A percentile compares a stretch with the other conserved stretches of the same genome.
Conservation (phyloP, 495 filamentous ascomycete species). For the Hypomontagnella monticulosa region DNA sequence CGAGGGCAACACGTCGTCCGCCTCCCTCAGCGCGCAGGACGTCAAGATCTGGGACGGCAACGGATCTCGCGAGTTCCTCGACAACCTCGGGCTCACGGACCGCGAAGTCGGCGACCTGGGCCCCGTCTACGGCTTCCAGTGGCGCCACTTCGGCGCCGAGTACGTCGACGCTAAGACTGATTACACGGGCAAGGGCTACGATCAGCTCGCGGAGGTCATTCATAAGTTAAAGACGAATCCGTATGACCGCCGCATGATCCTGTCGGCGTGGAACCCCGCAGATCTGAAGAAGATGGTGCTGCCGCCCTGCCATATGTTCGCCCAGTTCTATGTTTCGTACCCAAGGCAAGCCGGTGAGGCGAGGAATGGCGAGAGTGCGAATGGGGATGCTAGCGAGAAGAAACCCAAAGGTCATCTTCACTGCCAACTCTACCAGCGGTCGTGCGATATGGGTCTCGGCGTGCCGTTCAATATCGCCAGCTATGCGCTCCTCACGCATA, state of each 20-base stretch:
- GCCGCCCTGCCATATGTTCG: conserved; percentile 98
- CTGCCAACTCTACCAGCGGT: conserved; percentile 91
- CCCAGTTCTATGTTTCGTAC: conserved; percentile 95
- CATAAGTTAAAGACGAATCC: conserved; percentile 82
- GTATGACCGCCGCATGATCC: conserved; percentile 87
- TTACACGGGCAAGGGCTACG: conserved; percentile 88
- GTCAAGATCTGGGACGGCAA: conserved; percentile 99
- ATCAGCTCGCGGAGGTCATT: conserved; percentile 89
- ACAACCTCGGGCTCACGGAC: conserved; percentile 79
- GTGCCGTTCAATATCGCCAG: conserved; percentile 97
- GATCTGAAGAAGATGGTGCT: conserved; percentile 91
- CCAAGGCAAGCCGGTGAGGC: conserved; percentile 55
- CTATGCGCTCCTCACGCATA: conserved; percentile 92
- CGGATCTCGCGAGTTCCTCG: conserved; percentile 87
- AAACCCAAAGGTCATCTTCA: conserved; percentile 71
- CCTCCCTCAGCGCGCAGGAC: conserved; percentile 74
- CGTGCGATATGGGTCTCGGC: conserved; percentile 95
- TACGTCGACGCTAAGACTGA: conserved; percentile 82
- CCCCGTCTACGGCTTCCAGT: conserved; percentile 98
- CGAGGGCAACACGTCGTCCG: conserved; percentile 78
- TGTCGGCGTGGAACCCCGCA: conserved; percentile 91
- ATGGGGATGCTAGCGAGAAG: conserved; percentile 38
- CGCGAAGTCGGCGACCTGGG: conserved; percentile 89
- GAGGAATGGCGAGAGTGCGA: no score
- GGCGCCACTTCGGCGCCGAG: conserved; percentile 95